Evolutionary conservation across 805 yeast genomes (phyloP).

Genomic region (Suhomyces sp.): DNA sequence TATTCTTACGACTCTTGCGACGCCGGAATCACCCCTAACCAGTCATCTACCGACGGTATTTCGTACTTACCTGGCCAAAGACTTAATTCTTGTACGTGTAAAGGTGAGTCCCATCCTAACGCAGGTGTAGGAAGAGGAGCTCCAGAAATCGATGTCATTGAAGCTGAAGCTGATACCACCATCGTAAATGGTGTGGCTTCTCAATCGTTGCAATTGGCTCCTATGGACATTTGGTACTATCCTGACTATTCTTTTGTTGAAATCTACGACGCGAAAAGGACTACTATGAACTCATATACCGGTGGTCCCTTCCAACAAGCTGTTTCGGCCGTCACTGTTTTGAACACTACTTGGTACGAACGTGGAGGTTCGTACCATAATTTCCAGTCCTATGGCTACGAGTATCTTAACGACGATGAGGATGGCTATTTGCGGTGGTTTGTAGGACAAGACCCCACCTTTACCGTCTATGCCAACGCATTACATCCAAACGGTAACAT

Average conservation of each 20-base stretch:
- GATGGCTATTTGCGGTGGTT: conserved; percentile 83
- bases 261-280: conserved; percentile 62
- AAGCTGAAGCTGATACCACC: conserved; percentile 70
- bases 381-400: conserved; percentile 76
- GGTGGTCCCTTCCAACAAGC: conserved; percentile 98
- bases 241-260: conserved; percentile 85
- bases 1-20: conserved; percentile 84
- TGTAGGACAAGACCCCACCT: conserved; percentile 78
- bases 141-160: conserved; percentile 90
- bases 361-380: conserved; percentile 47
- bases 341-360: conserved; percentile 84
- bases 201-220: conserved; percentile 91
- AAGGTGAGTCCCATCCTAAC: conserved; percentile 82
- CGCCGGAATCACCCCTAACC: conserved; percentile 93
- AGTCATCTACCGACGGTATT: conserved; percentile 85
- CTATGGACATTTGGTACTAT: conserved; percentile 89
- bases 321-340: conserved; percentile 75
- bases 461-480: conserved; percentile 68
- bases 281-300: conserved; percentile 80
- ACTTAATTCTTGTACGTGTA: conserved; percentile 73
- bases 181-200: conserved; percentile 68
- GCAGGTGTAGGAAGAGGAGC: conserved; percentile 89
- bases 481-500: conserved; percentile 89
- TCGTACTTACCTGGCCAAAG: conserved; percentile 84
- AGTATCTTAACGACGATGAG: conserved; percentile 66